Evolutionary conservation across 208 protist species (phyloP), one percentile per base, ranked within the genome.

Genomic region (Phytomonas sp.): DNA sequence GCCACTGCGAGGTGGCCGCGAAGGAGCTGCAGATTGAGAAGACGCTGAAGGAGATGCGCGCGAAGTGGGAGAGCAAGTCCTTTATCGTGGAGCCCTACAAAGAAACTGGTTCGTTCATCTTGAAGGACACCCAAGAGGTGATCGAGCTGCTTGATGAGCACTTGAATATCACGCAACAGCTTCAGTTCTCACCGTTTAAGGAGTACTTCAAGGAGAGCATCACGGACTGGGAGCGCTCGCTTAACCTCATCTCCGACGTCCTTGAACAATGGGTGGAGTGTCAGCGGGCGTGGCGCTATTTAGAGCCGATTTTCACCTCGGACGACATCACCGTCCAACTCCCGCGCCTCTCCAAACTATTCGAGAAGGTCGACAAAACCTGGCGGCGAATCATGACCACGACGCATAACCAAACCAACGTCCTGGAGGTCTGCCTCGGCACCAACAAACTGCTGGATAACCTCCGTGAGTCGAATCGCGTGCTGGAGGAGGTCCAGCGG

Each of bases 1-100:
- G 93, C 75, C 89, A 89, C 67, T 98, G 94, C 78, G 97, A 98
- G 74, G 87, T 98, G 12, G 97, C 97, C n/a, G 94, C 85, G 34
- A 98, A 98, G 85, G 97, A 99, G 79, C 97, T 89, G 78, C 88
- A 91, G 77, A 98, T 99, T 78, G 97, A 99, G 86, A 94, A 84
- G 78, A 72, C 81, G 49, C 92, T 99, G 56, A 93, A 97, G 78
- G 95, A 98, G 33, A 99, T 99, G 97, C 87, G 96, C 37, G 77
- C 75, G 32, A 97, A 98, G 78, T 99, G 97, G 97, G 86, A 97
- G 73, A 82, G 71, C 33, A 85, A 95, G 37, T 65, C 68, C n/a
- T 97, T 99, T 72, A 42, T 90, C 65, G 91, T 98, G 68, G 86
- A 98, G 75, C 63, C 79, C 12, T 97, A 97, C 88, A 97, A 96